Percentiles rank a stretch among this genome's conserved stretches.
phyloP scores from a whole-genome alignment of 2,329 filamentous ascomycete species.

The Colletotrichum shisoi region DNA sequence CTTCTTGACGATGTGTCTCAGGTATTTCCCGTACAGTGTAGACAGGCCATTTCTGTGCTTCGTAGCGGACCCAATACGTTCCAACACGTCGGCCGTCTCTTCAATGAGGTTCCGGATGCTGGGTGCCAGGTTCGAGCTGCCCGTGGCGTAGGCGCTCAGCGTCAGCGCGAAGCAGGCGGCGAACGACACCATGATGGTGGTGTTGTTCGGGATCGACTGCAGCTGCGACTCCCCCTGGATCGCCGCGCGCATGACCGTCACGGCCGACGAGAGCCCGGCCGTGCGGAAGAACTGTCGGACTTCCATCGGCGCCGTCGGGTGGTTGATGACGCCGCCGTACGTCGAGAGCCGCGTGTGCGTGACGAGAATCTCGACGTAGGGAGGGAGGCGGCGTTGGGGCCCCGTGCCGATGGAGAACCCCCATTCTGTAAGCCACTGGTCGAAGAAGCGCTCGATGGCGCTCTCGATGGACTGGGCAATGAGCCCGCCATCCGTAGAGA shows the following conservation, averaged over 20 bases:
- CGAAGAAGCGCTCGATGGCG: conserved; percentile 71
- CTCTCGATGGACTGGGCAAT: conserved; percentile 66
- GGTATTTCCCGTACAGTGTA: conserved; percentile 56
- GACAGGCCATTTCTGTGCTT: conserved; percentile 73
- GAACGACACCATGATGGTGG: conserved; percentile 80
- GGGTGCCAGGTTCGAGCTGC: conserved; percentile 65
- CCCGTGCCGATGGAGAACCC: conserved; percentile 63
- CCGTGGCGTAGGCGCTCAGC: conserved; percentile 66
- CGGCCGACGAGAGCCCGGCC: conserved; percentile 72
- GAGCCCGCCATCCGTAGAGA: conserved; percentile 58
- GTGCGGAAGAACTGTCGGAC: conserved; percentile 77
- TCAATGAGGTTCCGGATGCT: conserved; percentile 71
- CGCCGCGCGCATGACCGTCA: conserved; percentile 77
- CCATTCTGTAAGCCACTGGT: conserved; percentile 71
- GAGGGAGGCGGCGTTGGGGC: conserved; percentile 67
- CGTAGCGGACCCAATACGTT: conserved; percentile 72
- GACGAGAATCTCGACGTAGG: conserved; percentile 78
- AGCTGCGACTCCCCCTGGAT: conserved; percentile 75
- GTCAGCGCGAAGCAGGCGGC: conserved; percentile 74
- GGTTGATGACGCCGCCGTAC: conserved; percentile 77
- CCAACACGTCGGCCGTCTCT: conserved; percentile 72
- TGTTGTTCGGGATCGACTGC: conserved; percentile 81
- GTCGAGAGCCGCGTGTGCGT: conserved; percentile 78
- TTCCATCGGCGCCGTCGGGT: conserved; percentile 73
- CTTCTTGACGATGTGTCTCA: conserved; percentile 55